Evolutionary conservation across 2,329 filamentous ascomycete genomes (phyloP), one percentile per base, ranked within the genome.

Genomic region (Aureobasidium subglaciale): DNA sequence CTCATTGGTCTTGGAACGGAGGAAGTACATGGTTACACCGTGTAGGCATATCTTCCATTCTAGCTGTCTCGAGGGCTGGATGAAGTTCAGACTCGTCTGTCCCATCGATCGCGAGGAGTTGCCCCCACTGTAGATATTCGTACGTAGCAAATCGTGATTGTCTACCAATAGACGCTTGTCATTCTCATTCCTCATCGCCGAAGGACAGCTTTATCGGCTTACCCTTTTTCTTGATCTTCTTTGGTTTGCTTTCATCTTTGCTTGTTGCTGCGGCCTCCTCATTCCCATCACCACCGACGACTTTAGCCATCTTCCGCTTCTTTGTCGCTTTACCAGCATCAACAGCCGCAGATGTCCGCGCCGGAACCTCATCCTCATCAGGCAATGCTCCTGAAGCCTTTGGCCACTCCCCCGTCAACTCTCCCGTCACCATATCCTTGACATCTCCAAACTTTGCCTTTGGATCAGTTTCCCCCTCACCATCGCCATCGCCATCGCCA

Each of bases 21-120:
- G 91, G 48, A 78, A 82, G 63, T 97, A 97, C 72, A 99, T 99
- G 93, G 89, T 97, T 20, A 99, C 93, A 56, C 93, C 93, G 45
- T 99, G 93, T 70, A 78, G 91, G 55, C 93, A 99, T 73, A 90
- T 97, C 46, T 99, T 99, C 69, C 93, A 99, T 68, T 93, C 85
- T 56, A 77, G 80, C 29, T 99, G 93, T 70, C 74, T 99, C 62
- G 92, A 97, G 73, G 90, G 90, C 35, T 97, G 93, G 93, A 93
- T 99, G 87, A 81, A 88, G 67, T 90, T 95, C 69, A 76, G 92
- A 57, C 72, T 99, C 65, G 90, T 96, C 73, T 99, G 93, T 73
- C 93, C 93, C 1, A 96, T 96, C 62, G 97, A 93, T 72, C 80
- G 93, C 63, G 91, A 96, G 73, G 86, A 87, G 58, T 71, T 97